phyloP scores from a whole-genome alignment of 1,284 basidiomycete species.

The Ustilago xerochloae region DNA sequence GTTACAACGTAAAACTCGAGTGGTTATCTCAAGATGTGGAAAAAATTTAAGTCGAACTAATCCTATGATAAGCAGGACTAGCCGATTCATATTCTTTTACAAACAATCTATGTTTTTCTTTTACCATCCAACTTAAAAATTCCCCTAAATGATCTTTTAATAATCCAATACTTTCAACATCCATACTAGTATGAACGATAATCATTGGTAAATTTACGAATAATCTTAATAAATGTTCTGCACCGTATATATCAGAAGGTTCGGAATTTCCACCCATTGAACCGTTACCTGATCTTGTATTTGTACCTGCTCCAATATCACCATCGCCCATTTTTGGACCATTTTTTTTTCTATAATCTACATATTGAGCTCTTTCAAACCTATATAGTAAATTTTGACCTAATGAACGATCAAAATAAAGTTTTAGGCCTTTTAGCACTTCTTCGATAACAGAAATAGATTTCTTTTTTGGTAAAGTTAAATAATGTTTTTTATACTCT shows the following conservation, averaged over 20 bases:
- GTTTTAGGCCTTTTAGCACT: constrained; percentile 85
- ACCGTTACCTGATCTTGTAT: constrained; percentile 69
- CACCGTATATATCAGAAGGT: constrained; percentile 91
- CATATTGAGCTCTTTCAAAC: constrained; percentile 92
- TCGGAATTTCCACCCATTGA: constrained; percentile 72
- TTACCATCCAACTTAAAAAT: constrained; percentile 81
- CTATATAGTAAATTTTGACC: constrained; percentile 92
- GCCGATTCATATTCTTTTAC: constrained; percentile 79
- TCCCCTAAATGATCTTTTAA: constrained; percentile 91
- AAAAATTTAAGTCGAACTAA: constrained; percentile 69
- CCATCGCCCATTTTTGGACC: constrained; percentile 70
- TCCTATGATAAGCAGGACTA: constrained; percentile 78
- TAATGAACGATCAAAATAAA: constrained; percentile 92
- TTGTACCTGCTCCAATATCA: constrained; percentile 26
- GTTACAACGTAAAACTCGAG: background rate
- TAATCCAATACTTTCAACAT: constrained; percentile 83
- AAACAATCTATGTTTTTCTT: constrained; percentile 77
- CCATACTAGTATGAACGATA: constrained; percentile 90
- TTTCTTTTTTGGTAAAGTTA: constrained; percentile 15
- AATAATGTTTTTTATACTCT: constrained; percentile 73
- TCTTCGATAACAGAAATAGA: constrained; percentile 74
- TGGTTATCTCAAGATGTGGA: too few species aligned
- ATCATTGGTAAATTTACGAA: constrained; percentile 78
- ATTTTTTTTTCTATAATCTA: constrained; percentile 80
- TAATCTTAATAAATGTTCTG: constrained; percentile 91